A percentile compares a stretch with the other conserved stretches of the same genome.
Evolutionary conservation across 257 asterid species (phyloP).

Genomic region (Solanum gandarillasii): DNA sequence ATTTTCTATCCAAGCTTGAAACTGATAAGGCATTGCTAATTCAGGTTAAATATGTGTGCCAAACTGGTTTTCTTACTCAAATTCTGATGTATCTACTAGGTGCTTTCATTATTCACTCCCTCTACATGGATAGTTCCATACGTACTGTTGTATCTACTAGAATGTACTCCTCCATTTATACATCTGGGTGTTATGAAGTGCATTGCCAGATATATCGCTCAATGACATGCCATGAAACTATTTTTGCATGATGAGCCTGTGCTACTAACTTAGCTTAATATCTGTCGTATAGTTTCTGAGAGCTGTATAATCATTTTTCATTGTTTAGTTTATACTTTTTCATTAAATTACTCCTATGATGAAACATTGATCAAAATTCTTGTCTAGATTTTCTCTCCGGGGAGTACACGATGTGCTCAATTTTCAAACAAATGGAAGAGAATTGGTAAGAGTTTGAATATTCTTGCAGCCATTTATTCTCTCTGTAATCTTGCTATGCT

Average conservation of each 20-base stretch:
- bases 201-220: neutral
- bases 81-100: neutral
- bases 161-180: neutral
- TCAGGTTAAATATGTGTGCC: conserved; percentile 41
- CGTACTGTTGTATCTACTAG: neutral
- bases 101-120: neutral
- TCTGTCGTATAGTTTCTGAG: neutral
- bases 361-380: neutral
- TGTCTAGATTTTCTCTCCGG: conserved; percentile 61
- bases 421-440: conserved; percentile 71
- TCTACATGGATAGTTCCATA: neutral
- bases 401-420: conserved; percentile 57
- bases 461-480: neutral
- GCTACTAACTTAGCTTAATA: neutral
- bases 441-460: conserved; percentile 36
- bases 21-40: conserved; percentile 64
- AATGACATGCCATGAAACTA: neutral
- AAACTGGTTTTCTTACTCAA: neutral
- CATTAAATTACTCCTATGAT: neutral
- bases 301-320: neutral
- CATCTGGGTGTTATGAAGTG: neutral
- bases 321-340: neutral
- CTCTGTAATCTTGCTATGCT: neutral
- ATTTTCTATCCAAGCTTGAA: conserved; percentile 45
- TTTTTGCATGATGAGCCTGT: neutral